Evolutionary conservation across 768 basidiomycete genomes (phyloP).

Genomic region (Amanita fuliginea): DNA sequence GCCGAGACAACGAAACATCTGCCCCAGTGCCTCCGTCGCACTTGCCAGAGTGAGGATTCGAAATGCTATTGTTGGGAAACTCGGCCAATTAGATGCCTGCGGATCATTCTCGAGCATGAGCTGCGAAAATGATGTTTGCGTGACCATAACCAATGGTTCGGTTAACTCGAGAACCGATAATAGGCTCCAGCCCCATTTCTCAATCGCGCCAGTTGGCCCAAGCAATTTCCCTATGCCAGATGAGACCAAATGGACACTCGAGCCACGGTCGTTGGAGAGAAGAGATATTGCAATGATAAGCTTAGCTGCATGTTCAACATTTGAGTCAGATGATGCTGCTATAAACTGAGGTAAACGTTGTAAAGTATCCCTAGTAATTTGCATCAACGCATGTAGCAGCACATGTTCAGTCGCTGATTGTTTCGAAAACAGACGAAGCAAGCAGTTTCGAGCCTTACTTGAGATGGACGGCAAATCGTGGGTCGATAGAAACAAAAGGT

Average conservation of each 20-base stretch:
- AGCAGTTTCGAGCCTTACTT: slow-evolving; percentile 29
- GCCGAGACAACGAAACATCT: slow-evolving; percentile 70
- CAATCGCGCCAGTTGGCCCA: slow-evolving; percentile 75
- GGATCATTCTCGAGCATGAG: slow-evolving; percentile 46
- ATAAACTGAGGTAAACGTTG: slow-evolving; percentile 64
- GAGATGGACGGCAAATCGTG: slow-evolving; percentile 47
- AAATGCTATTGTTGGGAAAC: slow-evolving; percentile 53
- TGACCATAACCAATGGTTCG: slow-evolving; percentile 37
- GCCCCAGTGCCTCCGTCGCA: slow-evolving; percentile 43
- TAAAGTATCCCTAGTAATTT: slow-evolving; percentile 54
- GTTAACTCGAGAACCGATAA: slow-evolving; percentile 72
- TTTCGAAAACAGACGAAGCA: slow-evolving; percentile 34
- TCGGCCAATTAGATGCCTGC: slow-evolving; percentile 19
- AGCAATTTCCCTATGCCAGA: slow-evolving; percentile 51
- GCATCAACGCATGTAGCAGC: slow-evolving; percentile 46
- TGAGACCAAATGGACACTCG: slow-evolving; percentile 32
- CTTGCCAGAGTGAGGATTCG: slow-evolving; percentile 41
- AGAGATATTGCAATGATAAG: slow-evolving; percentile 65
- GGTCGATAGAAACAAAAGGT: slow-evolving; percentile 62
- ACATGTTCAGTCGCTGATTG: slow-evolving; percentile 31
- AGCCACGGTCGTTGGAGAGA: slow-evolving; percentile 17
- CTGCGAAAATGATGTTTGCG: slow-evolving; percentile 37
- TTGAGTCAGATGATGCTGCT: slow-evolving; percentile 58
- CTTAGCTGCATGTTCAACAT: slow-evolving; percentile 56
- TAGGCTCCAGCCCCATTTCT: slow-evolving; percentile 87